phyloP scores from a whole-genome alignment of 2,329 filamentous ascomycete species.

The Paracamarosporium sp. region DNA sequence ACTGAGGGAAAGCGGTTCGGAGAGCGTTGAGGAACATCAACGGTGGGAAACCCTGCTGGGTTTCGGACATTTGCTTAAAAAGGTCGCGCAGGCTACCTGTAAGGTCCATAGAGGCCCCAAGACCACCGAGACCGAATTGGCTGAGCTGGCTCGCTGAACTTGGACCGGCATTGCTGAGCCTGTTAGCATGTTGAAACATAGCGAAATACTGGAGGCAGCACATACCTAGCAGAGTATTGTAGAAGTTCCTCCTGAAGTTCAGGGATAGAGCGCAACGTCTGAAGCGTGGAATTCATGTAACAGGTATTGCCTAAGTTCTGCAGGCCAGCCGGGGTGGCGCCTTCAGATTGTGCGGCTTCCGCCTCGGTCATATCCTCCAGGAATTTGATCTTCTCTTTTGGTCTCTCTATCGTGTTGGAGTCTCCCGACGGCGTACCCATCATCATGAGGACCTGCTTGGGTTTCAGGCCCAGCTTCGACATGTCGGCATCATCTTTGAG shows the following conservation, averaged over 20 bases:
- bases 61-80: conserved; percentile 88
- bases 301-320: conserved; percentile 97
- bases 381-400: conserved; percentile 84
- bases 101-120: conserved; percentile 71
- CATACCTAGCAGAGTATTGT: conserved; percentile 62
- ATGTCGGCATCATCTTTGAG: conserved; percentile 95
- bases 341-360: conserved; percentile 81
- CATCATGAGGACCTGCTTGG: conserved; percentile 91
- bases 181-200: conserved; percentile 18
- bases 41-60: conserved; percentile 85
- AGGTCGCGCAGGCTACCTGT: conserved; percentile 79
- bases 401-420: conserved; percentile 67
- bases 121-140: conserved; percentile 64
- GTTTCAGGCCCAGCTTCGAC: conserved; percentile 82
- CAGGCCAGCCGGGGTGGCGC: conserved; percentile 85
- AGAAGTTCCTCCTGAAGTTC: conserved; percentile 83
- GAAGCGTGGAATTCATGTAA: conserved; percentile 97
- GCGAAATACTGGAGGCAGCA: no score
- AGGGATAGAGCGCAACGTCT: conserved; percentile 85
- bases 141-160: conserved; percentile 44
- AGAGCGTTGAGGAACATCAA: conserved; percentile 82
- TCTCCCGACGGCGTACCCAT: conserved; percentile 85
- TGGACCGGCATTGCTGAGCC: conserved; percentile 35
- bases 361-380: conserved; percentile 98
- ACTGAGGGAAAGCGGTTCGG: conserved; percentile 84